Conservation (phyloP, 2,329 filamentous ascomycete genomes). For the Ramularia endophylla region DNA sequence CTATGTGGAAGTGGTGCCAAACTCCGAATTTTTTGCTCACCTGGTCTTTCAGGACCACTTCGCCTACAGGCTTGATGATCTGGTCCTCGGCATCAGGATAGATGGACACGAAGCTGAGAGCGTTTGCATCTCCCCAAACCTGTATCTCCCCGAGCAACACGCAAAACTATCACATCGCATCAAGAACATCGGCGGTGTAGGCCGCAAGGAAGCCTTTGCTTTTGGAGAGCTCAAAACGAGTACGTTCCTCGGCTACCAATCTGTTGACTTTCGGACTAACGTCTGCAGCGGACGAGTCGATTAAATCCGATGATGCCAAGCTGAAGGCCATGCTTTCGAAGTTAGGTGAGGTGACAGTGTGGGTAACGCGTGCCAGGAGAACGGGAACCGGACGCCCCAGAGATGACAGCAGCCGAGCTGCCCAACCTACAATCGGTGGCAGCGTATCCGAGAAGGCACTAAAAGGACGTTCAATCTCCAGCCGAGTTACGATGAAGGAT, state of each 20-base stretch:
- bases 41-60: background rate
- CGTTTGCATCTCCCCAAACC: too few relatives aligned
- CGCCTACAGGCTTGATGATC: constrained; percentile 5
- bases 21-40: constrained; percentile 11
- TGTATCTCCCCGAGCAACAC: background rate
- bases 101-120: constrained; percentile 14
- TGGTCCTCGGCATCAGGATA: constrained; percentile 3
- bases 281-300: constrained; percentile 9
- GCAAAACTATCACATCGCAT: background rate
- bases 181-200: background rate
- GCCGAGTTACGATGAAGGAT: constrained; percentile 9
- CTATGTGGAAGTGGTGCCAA: constrained; percentile 17
- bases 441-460: constrained; percentile 22
- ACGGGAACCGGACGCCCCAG: too few relatives aligned
- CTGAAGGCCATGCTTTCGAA: constrained; percentile 6
- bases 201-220: constrained; percentile 6
- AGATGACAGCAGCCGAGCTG: too few relatives aligned
- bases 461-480: constrained; percentile 25
- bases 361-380: constrained; percentile 2
- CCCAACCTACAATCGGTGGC: background rate
- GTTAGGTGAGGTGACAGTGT: constrained; percentile 16
- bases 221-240: constrained; percentile 18
- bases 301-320: background rate
- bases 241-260: constrained; percentile 5
- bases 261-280: constrained; percentile 1